These are phyloP conservation scores for Yamadazyma diospyri DNA, from an alignment of 1,139 yeast species.

Conservation along the genomic window DNA sequence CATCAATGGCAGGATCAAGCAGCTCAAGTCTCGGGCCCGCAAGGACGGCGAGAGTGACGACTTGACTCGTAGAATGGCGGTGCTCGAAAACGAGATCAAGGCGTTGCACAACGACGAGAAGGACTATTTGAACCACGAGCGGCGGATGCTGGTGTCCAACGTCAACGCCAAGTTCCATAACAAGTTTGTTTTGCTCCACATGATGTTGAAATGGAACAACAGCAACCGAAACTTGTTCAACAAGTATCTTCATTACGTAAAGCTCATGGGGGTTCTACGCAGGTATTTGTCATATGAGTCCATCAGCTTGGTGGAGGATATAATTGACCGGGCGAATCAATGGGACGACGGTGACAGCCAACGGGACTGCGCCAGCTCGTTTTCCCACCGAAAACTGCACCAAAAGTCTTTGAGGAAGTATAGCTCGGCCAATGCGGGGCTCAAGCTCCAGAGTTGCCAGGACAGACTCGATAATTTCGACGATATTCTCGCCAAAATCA, in stretches of 20 bases:
- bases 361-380: background rate
- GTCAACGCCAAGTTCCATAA: constrained; percentile 32
- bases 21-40: constrained; percentile 22
- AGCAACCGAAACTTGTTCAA: constrained; percentile 32
- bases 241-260: constrained; percentile 40
- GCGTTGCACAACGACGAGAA: constrained; percentile 10
- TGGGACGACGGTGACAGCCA: constrained; percentile 4
- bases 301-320: constrained; percentile 33
- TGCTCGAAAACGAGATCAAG: constrained; percentile 23
- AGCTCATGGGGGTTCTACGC: constrained; percentile 23
- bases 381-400: background rate
- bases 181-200: constrained; percentile 37
- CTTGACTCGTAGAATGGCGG: constrained; percentile 20
- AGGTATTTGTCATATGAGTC: constrained; percentile 39
- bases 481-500: constrained; percentile 43
- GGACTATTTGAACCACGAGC: constrained; percentile 7
- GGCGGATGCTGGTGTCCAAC: constrained; percentile 15
- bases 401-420: background rate
- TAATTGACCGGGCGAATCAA: constrained; percentile 20
- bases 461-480: constrained; percentile 45
- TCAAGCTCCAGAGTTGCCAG: constrained; percentile 14
- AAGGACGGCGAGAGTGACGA: constrained; percentile 14
- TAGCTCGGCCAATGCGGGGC: background rate
- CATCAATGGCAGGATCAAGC: constrained; percentile 24
- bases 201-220: constrained; percentile 45